phyloP scores from a whole-genome alignment of 1,284 basidiomycete genomes.

The Melampsora americana region DNA sequence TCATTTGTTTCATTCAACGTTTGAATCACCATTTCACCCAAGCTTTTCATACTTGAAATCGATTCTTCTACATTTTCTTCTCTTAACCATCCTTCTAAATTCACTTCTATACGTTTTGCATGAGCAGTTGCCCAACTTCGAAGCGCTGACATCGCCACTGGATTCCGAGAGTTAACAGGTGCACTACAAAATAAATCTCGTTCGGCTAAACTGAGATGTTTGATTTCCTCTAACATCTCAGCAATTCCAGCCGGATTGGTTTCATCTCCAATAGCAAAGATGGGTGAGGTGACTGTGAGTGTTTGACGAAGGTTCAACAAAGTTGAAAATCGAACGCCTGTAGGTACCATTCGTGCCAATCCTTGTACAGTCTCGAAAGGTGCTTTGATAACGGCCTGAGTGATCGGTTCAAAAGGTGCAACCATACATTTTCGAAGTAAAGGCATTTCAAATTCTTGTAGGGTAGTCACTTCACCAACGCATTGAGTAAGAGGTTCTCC shows the following conservation, averaged over 20 bases:
- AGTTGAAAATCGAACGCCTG: constrained; percentile 51
- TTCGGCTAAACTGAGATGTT: constrained; percentile 51
- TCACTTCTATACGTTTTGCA: constrained; percentile 22
- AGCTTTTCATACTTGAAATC: constrained; percentile 48
- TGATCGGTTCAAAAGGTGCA: constrained; percentile 57
- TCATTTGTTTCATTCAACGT: constrained; percentile 41
- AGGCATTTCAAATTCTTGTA: constrained; percentile 66
- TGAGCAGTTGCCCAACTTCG: constrained; percentile 27
- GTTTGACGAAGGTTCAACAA: constrained; percentile 50
- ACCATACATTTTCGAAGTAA: constrained; percentile 60
- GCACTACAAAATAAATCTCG: constrained; percentile 55
- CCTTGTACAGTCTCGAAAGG: constrained; percentile 52
- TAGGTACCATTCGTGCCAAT: constrained; percentile 57
- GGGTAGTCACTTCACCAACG: constrained; percentile 62
- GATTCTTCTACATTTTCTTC: constrained; percentile 48
- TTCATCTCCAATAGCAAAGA: constrained; percentile 55
- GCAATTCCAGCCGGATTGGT: constrained; percentile 54
- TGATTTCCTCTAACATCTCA: constrained; percentile 56
- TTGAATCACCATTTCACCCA: no score
- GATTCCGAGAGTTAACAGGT: constrained; percentile 25
- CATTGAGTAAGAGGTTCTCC: constrained; percentile 59
- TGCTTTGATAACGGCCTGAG: constrained; percentile 57
- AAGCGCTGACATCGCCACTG: constrained; percentile 17
- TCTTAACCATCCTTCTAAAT: constrained; percentile 40
- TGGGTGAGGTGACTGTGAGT: constrained; percentile 53